Evolutionary conservation across 306 rosid species (phyloP), one percentile per base, ranked within the genome.

Genomic region (Lathyrus oleraceus): DNA sequence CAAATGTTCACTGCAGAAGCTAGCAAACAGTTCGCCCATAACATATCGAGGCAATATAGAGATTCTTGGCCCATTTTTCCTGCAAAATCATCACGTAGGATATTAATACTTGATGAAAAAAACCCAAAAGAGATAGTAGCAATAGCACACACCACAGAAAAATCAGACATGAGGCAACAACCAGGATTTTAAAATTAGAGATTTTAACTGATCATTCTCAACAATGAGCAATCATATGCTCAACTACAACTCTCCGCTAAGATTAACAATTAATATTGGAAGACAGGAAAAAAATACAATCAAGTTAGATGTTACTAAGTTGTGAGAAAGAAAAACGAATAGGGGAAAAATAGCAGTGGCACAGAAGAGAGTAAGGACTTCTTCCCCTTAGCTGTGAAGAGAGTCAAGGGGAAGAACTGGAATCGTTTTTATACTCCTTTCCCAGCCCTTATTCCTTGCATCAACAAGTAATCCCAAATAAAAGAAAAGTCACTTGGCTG

Each of bases 11-110:
- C 71, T n/a, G 76, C 69, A 44, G 67, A 35, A 79, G 79, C 81
- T 85, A 91, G 85, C 97, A 89, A 66, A 91, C 97, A 2, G 96
- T 91, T 78, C 97, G 82, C 62, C 97, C 97, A 28, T 89, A 84
- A 73, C 97, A 91, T 77, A 91, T 91, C 10, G 94, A 89, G 35
- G 97, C 96, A 75, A 91, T 91, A 61, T 91, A 91, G 76, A 91
- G 96, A 84, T 91, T 91, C 74, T 89, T 91, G 63, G 95, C 73
- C 97, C 97, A 91, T 64, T 91, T 91, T 43, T 91, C 97, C 97
- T 91, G 91, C 79, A 81, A 77, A 78, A 54, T 30, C 35, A 67
- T 65, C 54, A 20, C 53, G 49, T 15, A 58, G 20, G 64, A 13
- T 21, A 60, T 78, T 25, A 76, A 35, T 49, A 21, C 57, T 45